A percentile compares a stretch with the other conserved stretches of the same genome.
Evolutionary conservation across 2,329 filamentous ascomycete genomes (phyloP).

Genomic region (Colletotrichum cereale): DNA sequence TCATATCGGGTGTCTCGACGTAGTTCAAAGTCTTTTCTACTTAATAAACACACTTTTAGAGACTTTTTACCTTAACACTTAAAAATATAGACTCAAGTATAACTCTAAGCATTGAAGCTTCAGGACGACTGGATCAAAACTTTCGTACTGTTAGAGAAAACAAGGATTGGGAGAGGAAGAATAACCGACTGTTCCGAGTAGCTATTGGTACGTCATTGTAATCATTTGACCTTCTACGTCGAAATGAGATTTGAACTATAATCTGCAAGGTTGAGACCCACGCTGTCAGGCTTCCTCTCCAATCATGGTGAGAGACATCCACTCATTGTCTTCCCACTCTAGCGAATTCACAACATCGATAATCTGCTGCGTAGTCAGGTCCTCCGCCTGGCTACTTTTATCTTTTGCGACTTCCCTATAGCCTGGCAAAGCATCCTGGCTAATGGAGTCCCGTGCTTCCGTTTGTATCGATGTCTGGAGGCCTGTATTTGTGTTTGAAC

Average conservation of each 20-base stretch:
- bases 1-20: not conserved
- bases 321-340: slow-evolving; percentile 35
- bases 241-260: not conserved
- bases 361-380: slow-evolving; percentile 31
- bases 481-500: not conserved
- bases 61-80: no score
- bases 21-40: no score
- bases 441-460: not conserved
- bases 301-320: slow-evolving; percentile 34
- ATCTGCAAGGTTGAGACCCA: not conserved
- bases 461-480: not conserved
- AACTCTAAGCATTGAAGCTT: no score
- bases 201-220: not conserved
- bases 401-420: slow-evolving; percentile 13
- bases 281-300: not conserved
- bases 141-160: no score
- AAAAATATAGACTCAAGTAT: no score
- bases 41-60: no score
- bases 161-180: no score
- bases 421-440: not conserved
- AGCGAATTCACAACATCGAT: slow-evolving; percentile 35
- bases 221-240: not conserved
- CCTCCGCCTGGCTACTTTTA: slow-evolving; percentile 34
- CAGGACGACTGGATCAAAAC: not conserved
- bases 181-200: not conserved